A percentile compares a stretch with the other conserved stretches of the same genome.
phyloP scores from a whole-genome alignment of 2,329 filamentous ascomycete species.

The Pseudocercospora vitis region DNA sequence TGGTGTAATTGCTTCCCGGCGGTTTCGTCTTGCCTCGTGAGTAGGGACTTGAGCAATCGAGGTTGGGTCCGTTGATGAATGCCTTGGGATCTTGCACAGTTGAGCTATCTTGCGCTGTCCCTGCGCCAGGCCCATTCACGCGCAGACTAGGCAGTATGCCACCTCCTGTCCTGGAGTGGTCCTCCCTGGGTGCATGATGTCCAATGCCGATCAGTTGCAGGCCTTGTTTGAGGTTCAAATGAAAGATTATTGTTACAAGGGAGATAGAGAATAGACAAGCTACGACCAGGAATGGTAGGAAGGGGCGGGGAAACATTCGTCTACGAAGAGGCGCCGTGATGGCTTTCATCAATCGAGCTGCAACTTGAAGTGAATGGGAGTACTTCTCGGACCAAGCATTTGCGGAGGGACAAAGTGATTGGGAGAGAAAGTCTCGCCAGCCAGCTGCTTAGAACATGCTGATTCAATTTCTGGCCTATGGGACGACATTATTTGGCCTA shows the following conservation, averaged over 20 bases:
- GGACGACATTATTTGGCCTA: not conserved
- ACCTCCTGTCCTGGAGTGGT: slow-evolving; percentile 26
- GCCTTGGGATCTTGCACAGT: slow-evolving; percentile 7
- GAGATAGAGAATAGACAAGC: slow-evolving; percentile 34
- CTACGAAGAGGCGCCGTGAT: slow-evolving; percentile 30
- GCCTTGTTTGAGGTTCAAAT: slow-evolving; percentile 40
- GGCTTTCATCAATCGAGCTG: not conserved
- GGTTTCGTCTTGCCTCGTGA: slow-evolving; percentile 43
- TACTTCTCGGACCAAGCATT: not conserved
- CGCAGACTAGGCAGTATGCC: slow-evolving; percentile 30
- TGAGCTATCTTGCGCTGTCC: slow-evolving; percentile 30
- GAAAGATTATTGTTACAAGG: slow-evolving; percentile 40
- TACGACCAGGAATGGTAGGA: slow-evolving; percentile 29
- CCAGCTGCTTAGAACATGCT: slow-evolving; percentile 1
- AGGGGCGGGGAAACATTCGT: slow-evolving; percentile 33
- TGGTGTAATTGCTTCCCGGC: slow-evolving; percentile 53
- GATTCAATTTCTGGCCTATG: not conserved
- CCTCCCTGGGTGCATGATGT: slow-evolving; percentile 30
- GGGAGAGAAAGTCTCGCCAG: not conserved
- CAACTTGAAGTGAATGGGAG: not conserved
- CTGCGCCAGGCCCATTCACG: slow-evolving; percentile 7
- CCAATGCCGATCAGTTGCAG: slow-evolving; percentile 45
- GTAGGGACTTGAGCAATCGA: slow-evolving; percentile 28
- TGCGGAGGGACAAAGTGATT: not conserved
- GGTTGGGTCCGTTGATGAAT: no score